Evolutionary conservation across 768 basidiomycete species (phyloP), one percentile per base, ranked within the genome.

Genomic region (Scleroderma bovista): DNA sequence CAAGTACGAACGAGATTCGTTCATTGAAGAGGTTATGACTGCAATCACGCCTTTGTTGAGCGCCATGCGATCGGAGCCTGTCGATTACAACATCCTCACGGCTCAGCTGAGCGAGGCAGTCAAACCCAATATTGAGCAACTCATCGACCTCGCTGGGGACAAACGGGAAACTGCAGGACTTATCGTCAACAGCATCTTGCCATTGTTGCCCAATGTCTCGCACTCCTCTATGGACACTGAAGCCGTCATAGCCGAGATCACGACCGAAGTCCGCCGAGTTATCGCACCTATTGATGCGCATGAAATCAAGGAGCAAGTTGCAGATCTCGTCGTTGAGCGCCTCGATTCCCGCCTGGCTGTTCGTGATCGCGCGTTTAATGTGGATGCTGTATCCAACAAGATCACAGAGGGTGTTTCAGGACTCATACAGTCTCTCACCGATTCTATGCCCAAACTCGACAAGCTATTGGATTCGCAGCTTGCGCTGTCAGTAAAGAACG

Each of bases 261-360:
- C 79, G 4, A 68, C 77, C 2, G 90, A 91, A 65, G 76, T 93
- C 37, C 79, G 84, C 46, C 76, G 78, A 20, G 78, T 82, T 23
- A 83, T 88, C 51, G 83, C 81, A 0, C 86, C 85, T 0, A 78
- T 92, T 20, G 90, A 93, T 59, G 80, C 87, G 0, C 87, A 90
- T 57, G 86, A 87, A 63, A 87, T 93, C 62, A 90, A 89, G 71
- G 90, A 92, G 60, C 87, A 89, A 59, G 88, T 93, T 0, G 86
- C 90, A 2, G 90, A 91, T 61, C 78, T 92, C 24, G 90, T 93
- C 2, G 86, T 93, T 8, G 90, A 90, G 62, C 80, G 90, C 23
- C 74, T 93, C 11, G 86, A 91, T 58, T 85, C 89, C 11, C 80
- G 88, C 17, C 74, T 93, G 43, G 78, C 87, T 33, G 83, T 88